Percentiles rank a stretch among this genome's conserved stretches.
Conservation (phyloP, 1,284 basidiomycete genomes). For the Puccinia coronata region DNA sequence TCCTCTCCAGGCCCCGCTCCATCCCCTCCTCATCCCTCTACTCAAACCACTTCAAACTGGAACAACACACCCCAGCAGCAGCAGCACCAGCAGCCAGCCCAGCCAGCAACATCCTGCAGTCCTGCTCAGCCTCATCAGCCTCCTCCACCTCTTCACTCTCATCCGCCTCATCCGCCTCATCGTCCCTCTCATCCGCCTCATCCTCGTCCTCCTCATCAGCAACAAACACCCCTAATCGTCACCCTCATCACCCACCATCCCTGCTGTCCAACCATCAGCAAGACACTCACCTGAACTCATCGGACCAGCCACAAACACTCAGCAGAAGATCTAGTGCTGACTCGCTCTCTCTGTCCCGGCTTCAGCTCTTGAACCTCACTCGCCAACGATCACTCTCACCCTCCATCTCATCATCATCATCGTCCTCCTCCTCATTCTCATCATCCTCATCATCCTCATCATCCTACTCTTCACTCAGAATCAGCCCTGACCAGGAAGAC, state of each 20-base stretch:
- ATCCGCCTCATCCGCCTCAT: not conserved
- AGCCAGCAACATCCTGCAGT: not conserved
- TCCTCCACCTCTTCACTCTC: not conserved
- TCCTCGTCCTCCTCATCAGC: not conserved
- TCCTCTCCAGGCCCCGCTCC: slow-evolving; percentile 9
- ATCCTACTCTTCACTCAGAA: not conserved
- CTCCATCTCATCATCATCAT: slow-evolving; percentile 2
- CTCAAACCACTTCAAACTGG: slow-evolving; percentile 9
- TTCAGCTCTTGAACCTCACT: slow-evolving; percentile 17
- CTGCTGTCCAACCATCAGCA: not conserved
- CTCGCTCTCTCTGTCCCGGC: slow-evolving; percentile 6
- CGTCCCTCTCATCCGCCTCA: not conserved
- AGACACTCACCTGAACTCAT: not conserved
- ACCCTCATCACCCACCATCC: not conserved
- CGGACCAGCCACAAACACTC: not conserved
- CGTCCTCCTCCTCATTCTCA: slow-evolving; percentile 22
- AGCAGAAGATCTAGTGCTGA: slow-evolving; percentile 10
- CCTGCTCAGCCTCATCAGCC: not conserved
- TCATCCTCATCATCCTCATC: slow-evolving; percentile 4
- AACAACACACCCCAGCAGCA: not conserved
- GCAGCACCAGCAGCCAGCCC: not conserved
- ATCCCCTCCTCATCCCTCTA: slow-evolving; percentile 19
- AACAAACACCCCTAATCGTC: not conserved
- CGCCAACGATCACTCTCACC: slow-evolving; percentile 12
- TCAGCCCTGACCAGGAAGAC: not conserved